phyloP scores from a whole-genome alignment of 176 grass and related monocot genomes.

The Hsuehochloa calcarea region DNA sequence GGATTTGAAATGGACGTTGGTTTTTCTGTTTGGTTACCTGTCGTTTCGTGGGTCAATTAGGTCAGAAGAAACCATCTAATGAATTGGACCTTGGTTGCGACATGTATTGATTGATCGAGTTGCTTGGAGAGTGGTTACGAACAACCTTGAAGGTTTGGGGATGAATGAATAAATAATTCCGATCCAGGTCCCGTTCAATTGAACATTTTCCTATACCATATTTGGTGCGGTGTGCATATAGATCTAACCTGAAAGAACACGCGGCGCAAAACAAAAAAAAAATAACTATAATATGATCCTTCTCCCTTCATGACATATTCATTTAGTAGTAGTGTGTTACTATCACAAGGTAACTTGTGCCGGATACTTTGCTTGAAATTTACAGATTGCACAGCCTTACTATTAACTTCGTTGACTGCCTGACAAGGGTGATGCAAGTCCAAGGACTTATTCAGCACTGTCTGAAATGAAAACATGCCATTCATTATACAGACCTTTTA shows the following conservation, averaged over 20 bases:
- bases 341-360: slow-evolving; percentile 17
- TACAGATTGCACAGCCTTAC: background rate
- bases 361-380: background rate
- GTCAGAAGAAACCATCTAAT: background rate
- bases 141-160: background rate
- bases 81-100: background rate
- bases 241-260: no score
- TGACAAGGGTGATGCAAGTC: slow-evolving; percentile 7
- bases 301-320: background rate
- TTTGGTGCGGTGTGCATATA: background rate
- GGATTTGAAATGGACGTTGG: slow-evolving; percentile 1
- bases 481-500: background rate
- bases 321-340: background rate
- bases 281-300: background rate
- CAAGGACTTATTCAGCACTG: slow-evolving; percentile 5
- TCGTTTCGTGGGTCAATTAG: background rate
- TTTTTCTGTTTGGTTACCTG: background rate
- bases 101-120: background rate
- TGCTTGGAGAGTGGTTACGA: background rate
- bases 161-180: background rate
- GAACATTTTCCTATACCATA: background rate
- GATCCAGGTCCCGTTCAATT: background rate
- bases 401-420: slow-evolving; percentile 2
- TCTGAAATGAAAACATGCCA: slow-evolving; percentile 3
- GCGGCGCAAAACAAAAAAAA: background rate